Conservation (phyloP, 78 protist species). For the Dictyostelium purpureum region DNA sequence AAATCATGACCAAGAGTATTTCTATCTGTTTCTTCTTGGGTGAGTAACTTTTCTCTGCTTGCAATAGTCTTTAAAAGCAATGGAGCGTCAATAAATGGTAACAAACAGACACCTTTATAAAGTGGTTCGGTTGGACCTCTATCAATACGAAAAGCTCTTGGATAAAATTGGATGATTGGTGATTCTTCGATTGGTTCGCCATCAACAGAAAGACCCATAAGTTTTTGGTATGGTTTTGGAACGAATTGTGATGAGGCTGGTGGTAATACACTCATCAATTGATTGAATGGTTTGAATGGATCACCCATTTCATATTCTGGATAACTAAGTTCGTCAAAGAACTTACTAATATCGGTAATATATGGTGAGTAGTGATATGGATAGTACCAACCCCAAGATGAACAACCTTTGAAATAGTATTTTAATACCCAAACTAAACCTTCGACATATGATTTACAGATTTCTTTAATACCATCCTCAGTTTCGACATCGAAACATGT, state of each 20-base stretch:
- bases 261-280: conserved; percentile 98
- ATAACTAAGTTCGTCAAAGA: not conserved
- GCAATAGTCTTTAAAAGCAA: conserved; percentile 53
- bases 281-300: conserved; percentile 96
- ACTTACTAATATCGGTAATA: conserved; percentile 8
- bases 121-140: conserved; percentile 26
- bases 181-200: conserved; percentile 59
- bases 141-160: conserved; percentile 86
- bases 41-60: not conserved
- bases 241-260: conserved; percentile 75
- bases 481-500: conserved; percentile 68
- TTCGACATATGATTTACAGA: conserved; percentile 84
- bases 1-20: conserved; percentile 50
- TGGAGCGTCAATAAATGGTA: conserved; percentile 97
- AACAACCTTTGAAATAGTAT: conserved; percentile 97
- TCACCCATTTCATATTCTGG: conserved; percentile 29
- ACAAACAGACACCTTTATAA: conserved; percentile 93
- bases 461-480: conserved; percentile 18
- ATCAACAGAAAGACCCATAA: conserved; percentile 81
- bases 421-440: conserved; percentile 97
- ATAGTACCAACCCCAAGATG: conserved; percentile 98
- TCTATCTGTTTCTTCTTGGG: conserved; percentile 58
- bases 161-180: conserved; percentile 94
- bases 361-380: conserved; percentile 98
- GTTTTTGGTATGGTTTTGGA: conserved; percentile 74